A percentile compares a stretch with the other conserved stretches of the same genome.
Evolutionary conservation across 148 eudicot species (phyloP).

Genomic region (Nyssa sinensis): DNA sequence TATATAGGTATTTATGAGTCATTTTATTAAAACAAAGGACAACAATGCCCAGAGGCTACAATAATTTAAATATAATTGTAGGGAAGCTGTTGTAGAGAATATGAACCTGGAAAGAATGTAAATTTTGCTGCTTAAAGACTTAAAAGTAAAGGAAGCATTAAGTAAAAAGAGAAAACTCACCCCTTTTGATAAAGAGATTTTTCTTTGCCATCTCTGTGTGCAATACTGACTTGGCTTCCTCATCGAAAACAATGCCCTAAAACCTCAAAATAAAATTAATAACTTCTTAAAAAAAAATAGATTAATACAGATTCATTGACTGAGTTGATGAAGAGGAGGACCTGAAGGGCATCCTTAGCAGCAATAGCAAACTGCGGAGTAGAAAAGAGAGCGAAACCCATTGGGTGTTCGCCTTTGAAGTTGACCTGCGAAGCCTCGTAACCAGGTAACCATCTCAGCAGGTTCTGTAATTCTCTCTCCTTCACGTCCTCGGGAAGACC

Average conservation of each 20-base stretch:
- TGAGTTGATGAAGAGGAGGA: slow-evolving; percentile 6
- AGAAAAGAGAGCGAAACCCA: slow-evolving; percentile 89
- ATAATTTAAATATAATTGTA: too few species aligned
- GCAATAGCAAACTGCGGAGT: slow-evolving; percentile 70
- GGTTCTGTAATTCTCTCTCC: slow-evolving; percentile 83
- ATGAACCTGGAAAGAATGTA: too few species aligned
- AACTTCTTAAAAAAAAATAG: background rate
- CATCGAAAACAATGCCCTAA: slow-evolving; percentile 84
- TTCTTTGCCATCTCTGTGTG: slow-evolving; percentile 99
- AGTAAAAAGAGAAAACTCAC: slow-evolving; percentile 36
- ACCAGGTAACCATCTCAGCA: slow-evolving; percentile 90
- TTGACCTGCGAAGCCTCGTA: slow-evolving; percentile 99
- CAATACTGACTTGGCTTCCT: slow-evolving; percentile 70
- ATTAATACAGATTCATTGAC: background rate
- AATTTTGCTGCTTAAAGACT: too few species aligned
- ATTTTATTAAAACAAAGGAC: too few species aligned
- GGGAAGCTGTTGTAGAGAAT: too few species aligned
- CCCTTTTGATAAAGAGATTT: slow-evolving; percentile 89
- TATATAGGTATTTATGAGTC: too few species aligned
- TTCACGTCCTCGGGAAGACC: slow-evolving; percentile 93
- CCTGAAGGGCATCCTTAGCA: slow-evolving; percentile 95
- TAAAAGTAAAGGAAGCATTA: background rate
- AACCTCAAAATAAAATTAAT: background rate
- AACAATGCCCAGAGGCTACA: too few species aligned
- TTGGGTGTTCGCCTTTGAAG: slow-evolving; percentile 78